These are phyloP conservation scores for Colletotrichum endophyticum DNA, from an alignment of 2,329 filamentous ascomycete genomes.

Conservation along the genomic window DNA sequence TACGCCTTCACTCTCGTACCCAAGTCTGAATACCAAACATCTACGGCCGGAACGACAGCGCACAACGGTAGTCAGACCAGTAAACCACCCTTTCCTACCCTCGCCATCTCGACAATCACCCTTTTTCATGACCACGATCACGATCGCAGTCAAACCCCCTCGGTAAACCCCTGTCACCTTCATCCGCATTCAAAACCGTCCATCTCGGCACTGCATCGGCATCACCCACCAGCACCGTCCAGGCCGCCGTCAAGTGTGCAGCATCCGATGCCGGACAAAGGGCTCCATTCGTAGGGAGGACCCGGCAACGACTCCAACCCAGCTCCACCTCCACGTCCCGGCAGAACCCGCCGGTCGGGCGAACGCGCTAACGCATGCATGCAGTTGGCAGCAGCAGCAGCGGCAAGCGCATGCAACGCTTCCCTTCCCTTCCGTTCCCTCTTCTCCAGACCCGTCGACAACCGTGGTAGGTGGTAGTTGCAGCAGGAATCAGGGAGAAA, in stretches of 20 bases:
- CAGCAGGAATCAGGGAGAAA: not conserved
- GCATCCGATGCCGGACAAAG: not conserved
- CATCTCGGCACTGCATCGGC: not conserved
- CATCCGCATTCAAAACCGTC: not conserved
- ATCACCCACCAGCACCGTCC: not conserved
- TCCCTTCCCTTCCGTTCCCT: not conserved
- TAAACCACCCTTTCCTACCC: not conserved
- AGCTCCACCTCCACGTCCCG: not conserved
- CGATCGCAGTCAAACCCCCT: not conserved
- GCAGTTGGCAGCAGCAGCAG: not conserved
- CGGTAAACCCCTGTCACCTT: not conserved
- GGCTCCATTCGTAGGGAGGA: not conserved
- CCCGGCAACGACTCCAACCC: not conserved
- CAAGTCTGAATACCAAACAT: not conserved
- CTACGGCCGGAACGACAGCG: not conserved
- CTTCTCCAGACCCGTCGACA: not conserved
- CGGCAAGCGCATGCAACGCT: not conserved
- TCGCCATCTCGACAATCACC: not conserved
- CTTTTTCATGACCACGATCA: not conserved
- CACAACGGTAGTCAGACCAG: not conserved
- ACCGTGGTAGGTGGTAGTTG: not conserved
- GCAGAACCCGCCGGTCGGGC: not conserved
- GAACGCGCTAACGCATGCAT: not conserved
- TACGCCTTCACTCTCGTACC: rapidly evolving
- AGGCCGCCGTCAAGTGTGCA: not conserved